Evolutionary conservation across 164 flowering plant genomes (phyloP).

Genomic region (Liquidambar formosana): DNA sequence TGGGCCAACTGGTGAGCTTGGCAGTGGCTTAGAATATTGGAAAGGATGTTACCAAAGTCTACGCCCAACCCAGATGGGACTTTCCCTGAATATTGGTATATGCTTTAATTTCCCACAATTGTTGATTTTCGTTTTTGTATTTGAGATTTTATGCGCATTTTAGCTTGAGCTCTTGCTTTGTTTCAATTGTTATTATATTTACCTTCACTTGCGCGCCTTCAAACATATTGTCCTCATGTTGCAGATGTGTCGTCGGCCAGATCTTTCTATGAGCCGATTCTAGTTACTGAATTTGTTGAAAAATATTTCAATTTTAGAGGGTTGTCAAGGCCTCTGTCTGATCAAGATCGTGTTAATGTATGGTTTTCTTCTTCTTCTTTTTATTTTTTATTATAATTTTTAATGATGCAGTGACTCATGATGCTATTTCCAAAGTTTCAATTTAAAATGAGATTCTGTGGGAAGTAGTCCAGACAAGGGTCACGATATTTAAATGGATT

Average conservation of each 20-base stretch:
- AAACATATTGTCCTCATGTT: neutral
- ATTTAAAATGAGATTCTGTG: no score
- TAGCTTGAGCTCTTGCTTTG: neutral
- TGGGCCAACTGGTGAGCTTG: slow-evolving; percentile 38
- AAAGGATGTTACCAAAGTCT: slow-evolving; percentile 71
- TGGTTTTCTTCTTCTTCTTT: neutral
- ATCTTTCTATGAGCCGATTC: slow-evolving; percentile 62
- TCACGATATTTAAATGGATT: no score
- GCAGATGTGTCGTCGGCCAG: slow-evolving; percentile 82
- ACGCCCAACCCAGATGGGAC: slow-evolving; percentile 85
- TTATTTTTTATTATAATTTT: no score
- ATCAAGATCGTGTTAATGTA: slow-evolving; percentile 65
- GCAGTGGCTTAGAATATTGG: slow-evolving; percentile 76
- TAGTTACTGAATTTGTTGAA: slow-evolving; percentile 45
- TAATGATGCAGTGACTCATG: no score
- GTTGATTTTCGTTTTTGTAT: neutral
- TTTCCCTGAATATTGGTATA: slow-evolving; percentile 83
- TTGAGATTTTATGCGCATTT: neutral
- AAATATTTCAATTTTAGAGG: slow-evolving; percentile 34
- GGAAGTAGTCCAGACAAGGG: no score
- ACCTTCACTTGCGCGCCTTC: neutral
- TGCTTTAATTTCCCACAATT: no score
- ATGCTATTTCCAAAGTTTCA: no score
- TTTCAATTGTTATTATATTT: neutral
- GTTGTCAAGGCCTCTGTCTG: slow-evolving; percentile 41